phyloP scores from a whole-genome alignment of 1,284 basidiomycete species.

The Coniophora puteana region DNA sequence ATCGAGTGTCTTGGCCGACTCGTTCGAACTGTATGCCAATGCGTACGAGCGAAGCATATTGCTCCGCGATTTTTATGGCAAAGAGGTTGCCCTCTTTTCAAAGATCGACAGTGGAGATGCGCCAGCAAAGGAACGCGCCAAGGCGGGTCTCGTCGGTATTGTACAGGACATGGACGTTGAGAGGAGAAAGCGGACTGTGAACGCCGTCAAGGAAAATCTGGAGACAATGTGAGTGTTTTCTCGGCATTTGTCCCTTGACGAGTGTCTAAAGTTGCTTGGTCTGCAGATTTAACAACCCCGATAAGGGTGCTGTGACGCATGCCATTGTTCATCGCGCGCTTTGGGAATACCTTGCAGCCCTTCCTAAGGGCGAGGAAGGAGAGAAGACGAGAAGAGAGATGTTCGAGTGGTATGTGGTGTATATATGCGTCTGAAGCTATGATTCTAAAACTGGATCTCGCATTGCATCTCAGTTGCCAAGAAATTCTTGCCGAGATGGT shows the following conservation, averaged over 20 bases:
- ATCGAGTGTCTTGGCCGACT: constrained; percentile 76
- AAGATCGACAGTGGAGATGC: constrained; percentile 48
- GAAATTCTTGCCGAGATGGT: constrained; percentile 87
- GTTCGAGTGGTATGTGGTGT: constrained; percentile 54
- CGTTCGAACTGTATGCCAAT: constrained; percentile 83
- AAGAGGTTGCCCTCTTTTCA: constrained; percentile 76
- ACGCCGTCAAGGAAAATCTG: constrained; percentile 69
- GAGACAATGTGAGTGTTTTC: constrained; percentile 60
- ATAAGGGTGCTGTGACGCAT: constrained; percentile 83
- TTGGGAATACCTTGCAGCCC: constrained; percentile 70
- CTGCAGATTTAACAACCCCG: constrained; percentile 80
- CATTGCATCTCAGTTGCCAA: constrained; percentile 75
- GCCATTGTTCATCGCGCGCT: constrained; percentile 80
- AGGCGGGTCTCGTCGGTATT: constrained; percentile 63
- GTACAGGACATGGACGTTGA: constrained; percentile 64
- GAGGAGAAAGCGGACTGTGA: constrained; percentile 61
- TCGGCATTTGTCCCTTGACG: neutral
- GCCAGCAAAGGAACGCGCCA: constrained; percentile 59
- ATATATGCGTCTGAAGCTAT: neutral
- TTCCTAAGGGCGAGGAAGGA: constrained; percentile 51
- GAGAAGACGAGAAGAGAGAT: constrained; percentile 63
- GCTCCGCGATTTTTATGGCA: constrained; percentile 84
- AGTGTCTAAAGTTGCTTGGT: constrained; percentile 5
- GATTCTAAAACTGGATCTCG: too few species aligned
- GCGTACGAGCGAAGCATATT: constrained; percentile 78